These are phyloP conservation scores for Psidium guajava DNA, from an alignment of 345 rosid genomes.

Conservation along the genomic window DNA sequence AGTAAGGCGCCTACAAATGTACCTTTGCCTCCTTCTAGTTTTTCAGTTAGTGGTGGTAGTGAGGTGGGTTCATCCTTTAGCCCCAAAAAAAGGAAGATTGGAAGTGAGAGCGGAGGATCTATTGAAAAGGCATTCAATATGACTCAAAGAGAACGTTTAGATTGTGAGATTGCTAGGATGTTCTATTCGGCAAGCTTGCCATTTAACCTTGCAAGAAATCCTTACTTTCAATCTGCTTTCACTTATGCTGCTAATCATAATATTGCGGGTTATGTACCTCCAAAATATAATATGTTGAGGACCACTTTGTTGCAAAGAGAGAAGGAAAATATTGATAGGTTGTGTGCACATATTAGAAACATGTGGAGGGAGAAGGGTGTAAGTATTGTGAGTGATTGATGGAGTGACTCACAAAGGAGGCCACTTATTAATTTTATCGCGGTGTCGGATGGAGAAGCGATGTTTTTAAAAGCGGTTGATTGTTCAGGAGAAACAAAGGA, in stretches of 20 bases:
- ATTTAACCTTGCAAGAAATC: not conserved
- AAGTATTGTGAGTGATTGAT: no score
- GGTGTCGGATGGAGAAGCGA: no score
- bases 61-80: not conserved
- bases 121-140: not conserved
- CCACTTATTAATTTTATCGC: no score
- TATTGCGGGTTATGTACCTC: not conserved
- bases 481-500: no score
- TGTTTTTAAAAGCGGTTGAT: no score
- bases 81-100: not conserved
- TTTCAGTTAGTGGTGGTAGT: not conserved
- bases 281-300: not conserved
- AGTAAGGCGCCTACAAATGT: no score
- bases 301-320: not conserved
- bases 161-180: not conserved
- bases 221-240: not conserved
- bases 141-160: accelerated
- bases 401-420: no score
- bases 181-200: accelerated
- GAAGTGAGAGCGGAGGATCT: not conserved
- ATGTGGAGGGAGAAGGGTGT: no score
- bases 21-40: not conserved
- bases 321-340: not conserved
- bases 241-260: not conserved
- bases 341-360: no score